Evolutionary conservation across 75 land plant species (phyloP), one percentile per base, ranked within the genome.

Genomic region (Cryptomeria japonica): DNA sequence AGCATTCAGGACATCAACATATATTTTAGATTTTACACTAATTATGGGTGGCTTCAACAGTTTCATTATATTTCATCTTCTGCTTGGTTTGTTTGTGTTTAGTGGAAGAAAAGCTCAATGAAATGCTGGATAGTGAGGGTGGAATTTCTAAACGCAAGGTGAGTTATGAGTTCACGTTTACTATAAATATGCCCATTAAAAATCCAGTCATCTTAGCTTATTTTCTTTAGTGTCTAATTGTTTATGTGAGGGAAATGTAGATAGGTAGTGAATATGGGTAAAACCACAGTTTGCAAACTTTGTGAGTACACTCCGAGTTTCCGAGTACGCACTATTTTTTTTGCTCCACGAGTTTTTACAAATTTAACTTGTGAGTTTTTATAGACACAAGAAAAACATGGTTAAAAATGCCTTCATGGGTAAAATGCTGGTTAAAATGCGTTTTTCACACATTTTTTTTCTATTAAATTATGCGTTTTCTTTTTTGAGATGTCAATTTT

Each of bases 31-130:
- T 34, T 86, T 64, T 83, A 12, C 68, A 8, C 10, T 87, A 80
- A 37, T n/a, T 56, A 25, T 87, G 38, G 32, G 49, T 83, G 46
- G 38, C 38, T 46, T 4, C 51, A 56, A 51, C 42, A n/a, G 89
- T 32, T 6, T 89, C 36, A 42, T 87, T 64, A 58, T 37, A 47
- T 56, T 64, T 44, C 49, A 28, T 79, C 12, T 82, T 10, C 49
- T 82, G 53, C 32, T 44, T 82, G 47, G 34, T 82, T 46, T 22
- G 42, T n/a, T 0, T 25, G 11, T 47, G 39, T 92, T 89, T 94
- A 96, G 99, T 96, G 86, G 93, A 94, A 89, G 95, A 94, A 76
- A 94, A 95, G 87, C 91, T 98, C 11, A 95, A 94, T 89, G 94
- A 96, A 82, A 80, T 98, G 89, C 87, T 95, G 46, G 93, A 95